Evolutionary conservation across 805 yeast genomes (phyloP).

Genomic region (Candida sanyiensis): DNA sequence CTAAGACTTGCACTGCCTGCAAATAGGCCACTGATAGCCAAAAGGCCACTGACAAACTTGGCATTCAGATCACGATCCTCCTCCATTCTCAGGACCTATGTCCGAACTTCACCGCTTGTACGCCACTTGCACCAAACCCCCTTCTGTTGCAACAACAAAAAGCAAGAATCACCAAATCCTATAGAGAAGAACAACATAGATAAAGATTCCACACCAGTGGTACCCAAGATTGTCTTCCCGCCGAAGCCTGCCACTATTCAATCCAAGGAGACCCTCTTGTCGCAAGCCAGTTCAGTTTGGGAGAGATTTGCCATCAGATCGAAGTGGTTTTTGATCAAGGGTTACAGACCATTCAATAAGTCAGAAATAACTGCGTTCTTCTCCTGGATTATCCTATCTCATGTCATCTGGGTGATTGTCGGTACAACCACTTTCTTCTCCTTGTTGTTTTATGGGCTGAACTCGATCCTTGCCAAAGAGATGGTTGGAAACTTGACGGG

Average conservation of each 20-base stretch:
- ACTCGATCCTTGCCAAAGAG: slow-evolving; percentile 85
- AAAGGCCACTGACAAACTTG: neutral
- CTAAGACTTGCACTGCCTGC: neutral
- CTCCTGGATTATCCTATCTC: slow-evolving; percentile 87
- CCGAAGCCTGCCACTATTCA: slow-evolving; percentile 11
- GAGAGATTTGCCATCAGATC: slow-evolving; percentile 46
- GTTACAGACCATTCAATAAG: slow-evolving; percentile 77
- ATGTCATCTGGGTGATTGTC: slow-evolving; percentile 66
- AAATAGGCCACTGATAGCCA: neutral
- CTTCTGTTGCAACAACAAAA: neutral
- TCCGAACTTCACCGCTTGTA: neutral
- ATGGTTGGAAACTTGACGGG: slow-evolving; percentile 79
- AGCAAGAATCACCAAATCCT: neutral
- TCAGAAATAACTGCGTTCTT: slow-evolving; percentile 85
- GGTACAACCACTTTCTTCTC: slow-evolving; percentile 93
- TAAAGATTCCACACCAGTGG: neutral
- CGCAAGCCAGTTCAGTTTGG: slow-evolving; percentile 22
- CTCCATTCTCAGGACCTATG: neutral
- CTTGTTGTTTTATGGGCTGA: slow-evolving; percentile 57
- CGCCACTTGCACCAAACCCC: neutral
- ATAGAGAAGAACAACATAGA: neutral
- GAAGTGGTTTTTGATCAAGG: slow-evolving; percentile 73
- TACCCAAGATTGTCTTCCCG: neutral
- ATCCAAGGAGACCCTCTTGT: slow-evolving; percentile 17
- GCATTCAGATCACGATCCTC: neutral